Percentiles rank a stretch among this genome's conserved stretches.
phyloP scores from a whole-genome alignment of 345 rosid species.

The Hibiscus trionum region DNA sequence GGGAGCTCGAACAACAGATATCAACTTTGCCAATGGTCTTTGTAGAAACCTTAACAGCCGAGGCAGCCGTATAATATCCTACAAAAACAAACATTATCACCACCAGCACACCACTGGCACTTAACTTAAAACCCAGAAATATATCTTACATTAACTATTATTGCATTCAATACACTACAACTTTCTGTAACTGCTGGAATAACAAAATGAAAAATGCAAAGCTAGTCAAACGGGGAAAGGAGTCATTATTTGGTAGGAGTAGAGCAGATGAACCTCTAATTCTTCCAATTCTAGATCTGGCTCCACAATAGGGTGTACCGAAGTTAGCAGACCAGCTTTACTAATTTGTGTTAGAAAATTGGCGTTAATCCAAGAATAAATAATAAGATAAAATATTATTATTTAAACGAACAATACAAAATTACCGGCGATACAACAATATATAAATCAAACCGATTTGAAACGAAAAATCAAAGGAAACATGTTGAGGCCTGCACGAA shows the following conservation, averaged over 20 bases:
- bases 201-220: constrained; percentile 6
- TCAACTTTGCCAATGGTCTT: constrained; percentile 63
- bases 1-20: constrained; percentile 80
- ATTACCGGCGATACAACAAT: no score
- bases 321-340: constrained; percentile 76
- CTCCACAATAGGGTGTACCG: constrained; percentile 49
- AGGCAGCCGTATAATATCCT: constrained; percentile 93
- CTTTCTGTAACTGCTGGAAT: neutral
- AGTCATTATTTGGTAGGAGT: neutral
- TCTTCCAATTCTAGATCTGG: constrained; percentile 80
- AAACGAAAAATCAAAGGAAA: no score
- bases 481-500: no score
- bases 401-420: no score
- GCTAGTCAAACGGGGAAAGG: constrained; percentile 1
- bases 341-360: no score
- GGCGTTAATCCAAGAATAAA: no score
- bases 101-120: neutral
- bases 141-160: neutral
- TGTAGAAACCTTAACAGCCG: constrained; percentile 81
- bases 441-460: no score
- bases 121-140: neutral
- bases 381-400: no score
- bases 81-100: neutral
- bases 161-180: neutral
- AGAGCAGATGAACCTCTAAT: constrained; percentile 55